Conservation (phyloP, 176 grass and related monocot species). For the Themeda triandra region DNA sequence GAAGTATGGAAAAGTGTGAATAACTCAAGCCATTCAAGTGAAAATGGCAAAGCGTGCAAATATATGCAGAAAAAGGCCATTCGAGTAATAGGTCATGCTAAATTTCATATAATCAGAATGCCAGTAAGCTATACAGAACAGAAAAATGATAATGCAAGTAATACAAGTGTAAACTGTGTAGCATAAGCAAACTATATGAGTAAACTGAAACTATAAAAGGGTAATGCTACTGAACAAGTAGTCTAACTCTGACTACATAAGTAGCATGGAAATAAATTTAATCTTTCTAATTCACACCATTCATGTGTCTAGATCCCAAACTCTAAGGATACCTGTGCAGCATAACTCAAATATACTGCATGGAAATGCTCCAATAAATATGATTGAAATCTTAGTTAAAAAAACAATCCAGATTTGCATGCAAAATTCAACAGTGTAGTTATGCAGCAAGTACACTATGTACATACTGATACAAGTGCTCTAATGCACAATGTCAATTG, state of each 20-base stretch:
- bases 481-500: background rate
- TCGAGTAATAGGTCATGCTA: background rate
- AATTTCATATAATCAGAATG: constrained; percentile 21
- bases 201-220: background rate
- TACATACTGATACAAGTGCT: background rate
- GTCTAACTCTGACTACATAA: background rate
- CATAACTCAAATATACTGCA: background rate
- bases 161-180: background rate
- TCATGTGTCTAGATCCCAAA: background rate
- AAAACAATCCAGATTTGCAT: background rate
- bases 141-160: background rate
- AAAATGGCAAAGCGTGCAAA: constrained; percentile 8
- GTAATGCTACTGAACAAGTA: background rate
- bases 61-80: constrained; percentile 11
- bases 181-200: background rate
- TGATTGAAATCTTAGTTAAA: background rate
- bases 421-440: constrained; percentile 6
- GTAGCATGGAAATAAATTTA: constrained; percentile 10
- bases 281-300: background rate
- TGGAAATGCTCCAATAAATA: background rate
- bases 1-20: constrained; percentile 3
- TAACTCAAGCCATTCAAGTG: constrained; percentile 7
- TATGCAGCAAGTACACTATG: background rate
- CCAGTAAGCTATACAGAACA: background rate
- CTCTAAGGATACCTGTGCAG: background rate